Evolutionary conservation across 768 basidiomycete genomes (phyloP).

Genomic region (Suillus paluster): DNA sequence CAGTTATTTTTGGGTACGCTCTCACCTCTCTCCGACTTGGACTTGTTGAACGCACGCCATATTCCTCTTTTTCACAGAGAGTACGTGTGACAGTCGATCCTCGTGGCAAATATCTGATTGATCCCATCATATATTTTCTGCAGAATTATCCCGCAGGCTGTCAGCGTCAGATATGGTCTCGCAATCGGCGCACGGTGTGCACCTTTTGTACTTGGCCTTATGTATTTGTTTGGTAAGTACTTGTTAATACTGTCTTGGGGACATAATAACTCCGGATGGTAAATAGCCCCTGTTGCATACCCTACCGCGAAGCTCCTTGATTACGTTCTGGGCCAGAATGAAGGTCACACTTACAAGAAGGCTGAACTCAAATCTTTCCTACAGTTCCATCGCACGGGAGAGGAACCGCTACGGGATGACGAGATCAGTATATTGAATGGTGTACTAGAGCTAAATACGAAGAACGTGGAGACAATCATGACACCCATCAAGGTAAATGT

Average conservation of each 20-base stretch:
- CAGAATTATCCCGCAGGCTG: slow-evolving; percentile 74
- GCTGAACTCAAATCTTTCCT: slow-evolving; percentile 80
- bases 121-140: slow-evolving; percentile 3
- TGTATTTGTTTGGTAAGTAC: slow-evolving; percentile 59
- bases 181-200: slow-evolving; percentile 79
- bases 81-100: slow-evolving; percentile 29
- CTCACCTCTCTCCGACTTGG: not conserved
- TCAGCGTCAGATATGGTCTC: slow-evolving; percentile 79
- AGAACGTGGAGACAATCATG: slow-evolving; percentile 81
- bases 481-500: slow-evolving; percentile 67
- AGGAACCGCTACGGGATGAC: slow-evolving; percentile 77
- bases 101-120: not conserved
- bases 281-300: slow-evolving; percentile 75
- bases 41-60: not conserved
- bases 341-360: slow-evolving; percentile 80
- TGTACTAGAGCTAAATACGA: slow-evolving; percentile 76
- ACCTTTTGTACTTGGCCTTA: slow-evolving; percentile 72
- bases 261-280: not conserved
- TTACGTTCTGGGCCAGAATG: slow-evolving; percentile 73
- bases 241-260: slow-evolving; percentile 7
- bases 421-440: slow-evolving; percentile 84
- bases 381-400: slow-evolving; percentile 76
- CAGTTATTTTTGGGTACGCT: slow-evolving; percentile 83
- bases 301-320: slow-evolving; percentile 78
- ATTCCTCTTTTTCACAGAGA: slow-evolving; percentile 33